Conservation (phyloP, 352 stramenopile species). For the Blastocystis sp. region DNA sequence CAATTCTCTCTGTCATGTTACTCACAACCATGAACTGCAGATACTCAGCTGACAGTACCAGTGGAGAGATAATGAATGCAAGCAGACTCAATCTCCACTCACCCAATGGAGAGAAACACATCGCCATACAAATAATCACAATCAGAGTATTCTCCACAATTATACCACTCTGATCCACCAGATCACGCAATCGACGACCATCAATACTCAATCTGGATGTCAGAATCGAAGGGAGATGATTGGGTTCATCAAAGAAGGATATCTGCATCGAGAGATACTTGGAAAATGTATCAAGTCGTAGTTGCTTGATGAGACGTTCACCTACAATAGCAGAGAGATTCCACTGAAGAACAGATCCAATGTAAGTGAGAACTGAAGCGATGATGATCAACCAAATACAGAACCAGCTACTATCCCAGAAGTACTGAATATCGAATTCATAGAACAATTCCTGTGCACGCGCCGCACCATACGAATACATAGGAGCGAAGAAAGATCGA, state of each 20-base stretch:
- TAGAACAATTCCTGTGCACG: background rate
- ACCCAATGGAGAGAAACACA: constrained; percentile 2
- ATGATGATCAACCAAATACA: background rate
- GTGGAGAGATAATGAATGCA: constrained; percentile 6
- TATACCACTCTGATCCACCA: background rate
- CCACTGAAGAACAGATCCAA: background rate
- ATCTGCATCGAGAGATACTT: background rate
- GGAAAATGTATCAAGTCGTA: background rate
- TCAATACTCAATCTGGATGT: constrained; percentile 17
- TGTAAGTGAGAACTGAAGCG: background rate
- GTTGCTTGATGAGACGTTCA: background rate
- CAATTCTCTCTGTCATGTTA: background rate
- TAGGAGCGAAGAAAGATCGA: background rate
- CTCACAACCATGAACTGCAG: background rate
- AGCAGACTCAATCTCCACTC: background rate
- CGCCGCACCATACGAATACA: background rate
- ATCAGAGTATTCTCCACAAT: constrained; percentile 29
- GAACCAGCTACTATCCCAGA: background rate
- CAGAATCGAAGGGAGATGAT: background rate
- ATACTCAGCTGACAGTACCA: constrained; percentile 1
- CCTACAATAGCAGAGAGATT: background rate
- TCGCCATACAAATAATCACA: background rate
- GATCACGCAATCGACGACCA: constrained; percentile 19
- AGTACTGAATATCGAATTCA: background rate
- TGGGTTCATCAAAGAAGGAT: constrained; percentile 23